Percentiles rank a stretch among this genome's conserved stretches.
These are phyloP conservation scores for Heterobasidion annosum DNA, from an alignment of 1,284 basidiomycete species.

Conservation along the genomic window DNA sequence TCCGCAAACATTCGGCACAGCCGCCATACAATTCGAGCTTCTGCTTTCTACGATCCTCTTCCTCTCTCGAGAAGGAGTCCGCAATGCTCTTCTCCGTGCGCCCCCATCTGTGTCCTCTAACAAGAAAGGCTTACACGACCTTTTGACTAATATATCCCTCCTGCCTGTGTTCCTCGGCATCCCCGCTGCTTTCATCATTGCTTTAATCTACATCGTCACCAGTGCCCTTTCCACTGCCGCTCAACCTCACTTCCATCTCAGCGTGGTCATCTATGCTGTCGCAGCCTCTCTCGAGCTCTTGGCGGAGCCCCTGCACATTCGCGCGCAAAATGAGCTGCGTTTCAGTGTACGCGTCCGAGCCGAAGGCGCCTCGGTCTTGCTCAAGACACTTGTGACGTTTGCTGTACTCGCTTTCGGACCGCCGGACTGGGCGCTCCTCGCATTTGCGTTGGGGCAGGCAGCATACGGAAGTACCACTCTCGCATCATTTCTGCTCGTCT, in stretches of 20 bases:
- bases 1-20: constrained; percentile 81
- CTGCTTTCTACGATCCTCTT: constrained; percentile 88
- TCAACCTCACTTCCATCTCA: constrained; percentile 58
- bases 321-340: constrained; percentile 60
- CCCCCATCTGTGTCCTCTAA: background rate
- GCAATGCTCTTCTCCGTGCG: constrained; percentile 64
- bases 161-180: constrained; percentile 22
- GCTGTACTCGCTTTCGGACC: constrained; percentile 45
- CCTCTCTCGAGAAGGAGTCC: constrained; percentile 84
- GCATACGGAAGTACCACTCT: constrained; percentile 46
- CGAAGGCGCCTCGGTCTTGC: constrained; percentile 76
- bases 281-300: constrained; percentile 72
- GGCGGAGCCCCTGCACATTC: constrained; percentile 80
- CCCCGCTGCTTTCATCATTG: constrained; percentile 18
- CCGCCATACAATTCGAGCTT: constrained; percentile 81
- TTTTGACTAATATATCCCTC: constrained; percentile 21
- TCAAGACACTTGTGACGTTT: constrained; percentile 68
- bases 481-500: constrained; percentile 18
- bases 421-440: constrained; percentile 53
- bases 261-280: constrained; percentile 62
- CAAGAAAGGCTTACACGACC: background rate
- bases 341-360: constrained; percentile 68
- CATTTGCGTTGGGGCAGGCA: constrained; percentile 78
- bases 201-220: constrained; percentile 18
- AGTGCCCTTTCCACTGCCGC: constrained; percentile 18